Conservation (phyloP, 106 monocot species). For the Dioscorea alata region DNA sequence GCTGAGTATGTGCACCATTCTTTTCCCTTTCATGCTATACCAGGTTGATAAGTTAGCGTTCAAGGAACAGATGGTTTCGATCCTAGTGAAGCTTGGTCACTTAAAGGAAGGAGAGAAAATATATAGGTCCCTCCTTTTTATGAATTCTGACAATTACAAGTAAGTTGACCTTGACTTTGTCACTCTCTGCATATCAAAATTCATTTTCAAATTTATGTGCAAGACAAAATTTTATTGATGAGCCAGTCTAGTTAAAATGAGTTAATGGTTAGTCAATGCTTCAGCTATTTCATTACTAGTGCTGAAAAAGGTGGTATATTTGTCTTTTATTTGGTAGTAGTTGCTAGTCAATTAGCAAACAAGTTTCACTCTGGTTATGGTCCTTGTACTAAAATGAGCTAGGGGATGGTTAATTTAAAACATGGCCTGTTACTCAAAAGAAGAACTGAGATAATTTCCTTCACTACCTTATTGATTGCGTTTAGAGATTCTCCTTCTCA, state of each 20-base stretch:
- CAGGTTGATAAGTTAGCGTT: conserved; percentile 88
- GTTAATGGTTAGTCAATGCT: too few species aligned
- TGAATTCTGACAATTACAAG: conserved; percentile 98
- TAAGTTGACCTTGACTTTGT: conserved; percentile 22
- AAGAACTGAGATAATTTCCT: too few species aligned
- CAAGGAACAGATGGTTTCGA: conserved; percentile 80
- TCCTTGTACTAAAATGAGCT: too few species aligned
- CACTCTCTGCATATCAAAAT: not conserved
- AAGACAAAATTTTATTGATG: not conserved
- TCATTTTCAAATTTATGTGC: not conserved
- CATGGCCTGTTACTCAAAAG: too few species aligned
- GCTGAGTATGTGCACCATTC: conserved; percentile 26
- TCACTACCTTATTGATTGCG: too few species aligned
- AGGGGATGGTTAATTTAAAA: too few species aligned
- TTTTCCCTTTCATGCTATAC: not conserved
- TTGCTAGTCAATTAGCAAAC: too few species aligned
- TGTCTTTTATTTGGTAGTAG: too few species aligned
- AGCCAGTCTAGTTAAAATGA: not conserved
- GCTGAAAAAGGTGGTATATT: too few species aligned
- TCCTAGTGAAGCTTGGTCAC: conserved; percentile 71
- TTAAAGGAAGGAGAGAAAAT: conserved; percentile 75
- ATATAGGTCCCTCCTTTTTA: conserved; percentile 63
- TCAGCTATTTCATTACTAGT: too few species aligned
- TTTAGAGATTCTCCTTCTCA: too few species aligned
- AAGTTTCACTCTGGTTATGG: too few species aligned